These are phyloP conservation scores for Cordyceps pruinosa DNA, from an alignment of 2,329 filamentous ascomycete genomes.

Conservation along the genomic window DNA sequence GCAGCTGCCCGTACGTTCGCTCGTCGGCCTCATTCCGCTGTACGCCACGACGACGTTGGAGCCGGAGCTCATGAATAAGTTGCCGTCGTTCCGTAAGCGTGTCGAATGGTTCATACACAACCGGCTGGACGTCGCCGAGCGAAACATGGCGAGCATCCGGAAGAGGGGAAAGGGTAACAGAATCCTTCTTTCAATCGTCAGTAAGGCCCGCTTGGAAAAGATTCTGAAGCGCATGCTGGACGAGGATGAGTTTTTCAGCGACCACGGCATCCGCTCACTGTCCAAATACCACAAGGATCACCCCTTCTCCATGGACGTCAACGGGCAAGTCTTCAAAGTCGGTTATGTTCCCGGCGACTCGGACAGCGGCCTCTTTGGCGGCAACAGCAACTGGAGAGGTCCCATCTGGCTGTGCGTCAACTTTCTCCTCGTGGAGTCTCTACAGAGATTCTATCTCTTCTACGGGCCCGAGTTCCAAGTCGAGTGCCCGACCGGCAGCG, in stretches of 20 bases:
- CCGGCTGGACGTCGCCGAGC: constrained; percentile 75
- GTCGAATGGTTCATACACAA: constrained; percentile 93
- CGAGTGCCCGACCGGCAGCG: constrained; percentile 88
- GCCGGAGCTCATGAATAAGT: constrained; percentile 84
- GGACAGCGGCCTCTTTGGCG: constrained; percentile 88
- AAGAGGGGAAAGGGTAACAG: constrained; percentile 86
- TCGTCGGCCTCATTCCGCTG: constrained; percentile 88
- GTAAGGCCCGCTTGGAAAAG: constrained; percentile 82
- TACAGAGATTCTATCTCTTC: constrained; percentile 95
- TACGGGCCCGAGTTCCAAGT: constrained; percentile 84
- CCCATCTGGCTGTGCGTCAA: constrained; percentile 97
- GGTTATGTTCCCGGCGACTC: constrained; percentile 93
- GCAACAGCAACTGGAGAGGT: constrained; percentile 96
- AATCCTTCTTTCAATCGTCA: constrained; percentile 82
- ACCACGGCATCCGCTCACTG: constrained; percentile 84
- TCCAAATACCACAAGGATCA: constrained; percentile 87
- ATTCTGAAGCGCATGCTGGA: constrained; percentile 90
- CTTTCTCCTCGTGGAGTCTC: constrained; percentile 85
- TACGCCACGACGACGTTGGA: constrained; percentile 90
- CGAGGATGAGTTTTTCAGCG: constrained; percentile 85
- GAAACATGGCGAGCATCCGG: constrained; percentile 90
- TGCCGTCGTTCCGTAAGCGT: constrained; percentile 88
- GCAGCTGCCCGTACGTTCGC: constrained; percentile 82
- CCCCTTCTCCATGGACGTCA: constrained; percentile 92
- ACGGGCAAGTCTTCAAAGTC: constrained; percentile 82